Percentiles rank a stretch among this genome's conserved stretches.
phyloP scores from a whole-genome alignment of 179 eudicot genomes.

The Vitellaria paradoxa region DNA sequence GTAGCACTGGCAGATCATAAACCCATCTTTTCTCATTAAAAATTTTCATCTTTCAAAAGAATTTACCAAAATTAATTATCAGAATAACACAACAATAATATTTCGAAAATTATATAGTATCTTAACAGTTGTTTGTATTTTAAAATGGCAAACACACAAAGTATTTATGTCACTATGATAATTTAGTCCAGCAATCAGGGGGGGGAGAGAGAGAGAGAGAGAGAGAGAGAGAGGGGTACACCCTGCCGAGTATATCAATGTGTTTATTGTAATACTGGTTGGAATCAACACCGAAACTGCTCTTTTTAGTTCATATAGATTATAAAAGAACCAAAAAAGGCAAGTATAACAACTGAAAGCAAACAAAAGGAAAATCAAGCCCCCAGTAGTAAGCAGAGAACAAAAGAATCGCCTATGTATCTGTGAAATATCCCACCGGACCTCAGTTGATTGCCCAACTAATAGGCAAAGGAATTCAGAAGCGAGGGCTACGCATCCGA shows the following conservation, averaged over 20 bases:
- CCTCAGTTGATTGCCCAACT: constrained; percentile 13
- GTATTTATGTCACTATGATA: too few relatives aligned
- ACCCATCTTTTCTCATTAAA: too few relatives aligned
- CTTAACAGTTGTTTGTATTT: too few relatives aligned
- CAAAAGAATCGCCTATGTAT: constrained; percentile 13
- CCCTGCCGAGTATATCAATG: neutral
- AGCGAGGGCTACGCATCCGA: constrained; percentile 12
- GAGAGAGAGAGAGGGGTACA: neutral
- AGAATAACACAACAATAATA: too few relatives aligned
- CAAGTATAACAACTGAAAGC: constrained; percentile 1
- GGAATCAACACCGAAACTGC: constrained; percentile 3
- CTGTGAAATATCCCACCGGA: neutral
- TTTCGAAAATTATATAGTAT: too few relatives aligned
- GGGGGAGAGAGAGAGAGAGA: neutral
- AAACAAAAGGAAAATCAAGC: neutral
- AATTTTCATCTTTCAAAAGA: too few relatives aligned
- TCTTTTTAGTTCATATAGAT: constrained; percentile 14
- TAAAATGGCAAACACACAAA: too few relatives aligned
- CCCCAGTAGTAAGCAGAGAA: neutral
- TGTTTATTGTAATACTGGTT: constrained; percentile 4
- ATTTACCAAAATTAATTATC: too few relatives aligned
- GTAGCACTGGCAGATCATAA: too few relatives aligned
- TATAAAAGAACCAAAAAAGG: neutral
- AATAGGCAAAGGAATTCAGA: constrained; percentile 1
- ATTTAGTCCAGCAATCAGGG: too few relatives aligned